Evolutionary conservation across 2,329 filamentous ascomycete species (phyloP).

Genomic region (Diplodia seriata): DNA sequence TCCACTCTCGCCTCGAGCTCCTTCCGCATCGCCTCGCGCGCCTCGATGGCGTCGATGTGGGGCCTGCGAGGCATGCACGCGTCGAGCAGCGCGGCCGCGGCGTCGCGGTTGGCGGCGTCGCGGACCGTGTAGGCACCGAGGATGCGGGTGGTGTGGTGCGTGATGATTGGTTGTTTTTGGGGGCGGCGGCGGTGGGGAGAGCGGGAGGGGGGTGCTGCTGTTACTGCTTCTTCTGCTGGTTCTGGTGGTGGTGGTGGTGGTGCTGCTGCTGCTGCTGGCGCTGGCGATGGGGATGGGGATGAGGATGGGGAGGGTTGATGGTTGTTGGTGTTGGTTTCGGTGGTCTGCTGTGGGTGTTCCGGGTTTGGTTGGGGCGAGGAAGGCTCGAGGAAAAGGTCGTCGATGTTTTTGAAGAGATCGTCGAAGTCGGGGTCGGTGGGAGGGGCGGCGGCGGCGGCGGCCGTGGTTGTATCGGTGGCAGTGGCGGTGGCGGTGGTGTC

Average conservation of each 20-base stretch:
- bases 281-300: not conserved
- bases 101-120: conserved; percentile 22
- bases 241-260: not conserved
- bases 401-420: not conserved
- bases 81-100: not conserved
- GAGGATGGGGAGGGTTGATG: not conserved
- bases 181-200: not conserved
- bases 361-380: not conserved
- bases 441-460: too few relatives aligned
- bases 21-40: not conserved
- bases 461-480: too few relatives aligned
- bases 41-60: not conserved
- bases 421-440: not conserved
- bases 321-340: not conserved
- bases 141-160: not conserved
- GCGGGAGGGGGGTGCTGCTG: not conserved
- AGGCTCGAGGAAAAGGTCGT: not conserved
- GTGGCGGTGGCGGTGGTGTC: too few relatives aligned
- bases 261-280: not conserved
- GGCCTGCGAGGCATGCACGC: not conserved
- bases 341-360: not conserved
- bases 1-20: not conserved
- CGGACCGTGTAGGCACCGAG: conserved; percentile 17
- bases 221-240: not conserved
- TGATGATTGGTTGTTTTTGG: too few relatives aligned